Conservation (phyloP, 1,139 yeast species). For the Pichia sp. region DNA sequence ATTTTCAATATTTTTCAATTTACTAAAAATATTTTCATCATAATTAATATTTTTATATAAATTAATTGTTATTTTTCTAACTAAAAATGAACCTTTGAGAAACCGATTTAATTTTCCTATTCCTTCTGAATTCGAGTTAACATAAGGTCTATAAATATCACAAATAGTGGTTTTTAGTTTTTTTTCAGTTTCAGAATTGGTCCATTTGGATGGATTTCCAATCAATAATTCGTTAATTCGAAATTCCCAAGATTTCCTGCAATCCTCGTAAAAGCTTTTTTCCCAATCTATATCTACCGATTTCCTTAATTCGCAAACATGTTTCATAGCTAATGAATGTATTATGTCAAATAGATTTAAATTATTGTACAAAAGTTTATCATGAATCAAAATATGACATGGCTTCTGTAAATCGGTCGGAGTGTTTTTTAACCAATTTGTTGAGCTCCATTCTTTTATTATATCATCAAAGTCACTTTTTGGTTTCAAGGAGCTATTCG, state of each 20-base stretch:
- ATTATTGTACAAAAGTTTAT: slow-evolving; percentile 20
- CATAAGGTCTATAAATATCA: slow-evolving; percentile 11
- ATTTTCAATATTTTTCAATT: slow-evolving; percentile 17
- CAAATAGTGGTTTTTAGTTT: slow-evolving; percentile 13
- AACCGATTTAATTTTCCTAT: slow-evolving; percentile 2
- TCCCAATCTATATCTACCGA: slow-evolving; percentile 11
- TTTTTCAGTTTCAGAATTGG: slow-evolving; percentile 1
- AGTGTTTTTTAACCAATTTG: slow-evolving; percentile 19
- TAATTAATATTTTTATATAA: slow-evolving; percentile 6
- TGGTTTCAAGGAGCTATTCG: slow-evolving; percentile 14
- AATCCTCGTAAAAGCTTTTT: not conserved
- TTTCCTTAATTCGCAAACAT: slow-evolving; percentile 1
- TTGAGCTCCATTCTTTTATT: slow-evolving; percentile 23
- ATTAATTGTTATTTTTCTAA: slow-evolving; percentile 7
- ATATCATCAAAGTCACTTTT: slow-evolving; percentile 21
- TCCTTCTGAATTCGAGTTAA: slow-evolving; percentile 1
- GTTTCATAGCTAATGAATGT: slow-evolving; percentile 1
- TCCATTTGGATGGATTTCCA: not conserved
- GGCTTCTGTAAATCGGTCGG: slow-evolving; percentile 18
- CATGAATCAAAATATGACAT: slow-evolving; percentile 26
- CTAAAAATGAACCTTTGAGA: slow-evolving; percentile 10
- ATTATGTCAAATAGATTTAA: slow-evolving; percentile 17
- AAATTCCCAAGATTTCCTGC: not conserved
- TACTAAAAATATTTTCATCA: slow-evolving; percentile 11
- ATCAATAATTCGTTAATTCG: not conserved